phyloP scores from a whole-genome alignment of 73 alveolate species.

The Uronychia setigera region DNA sequence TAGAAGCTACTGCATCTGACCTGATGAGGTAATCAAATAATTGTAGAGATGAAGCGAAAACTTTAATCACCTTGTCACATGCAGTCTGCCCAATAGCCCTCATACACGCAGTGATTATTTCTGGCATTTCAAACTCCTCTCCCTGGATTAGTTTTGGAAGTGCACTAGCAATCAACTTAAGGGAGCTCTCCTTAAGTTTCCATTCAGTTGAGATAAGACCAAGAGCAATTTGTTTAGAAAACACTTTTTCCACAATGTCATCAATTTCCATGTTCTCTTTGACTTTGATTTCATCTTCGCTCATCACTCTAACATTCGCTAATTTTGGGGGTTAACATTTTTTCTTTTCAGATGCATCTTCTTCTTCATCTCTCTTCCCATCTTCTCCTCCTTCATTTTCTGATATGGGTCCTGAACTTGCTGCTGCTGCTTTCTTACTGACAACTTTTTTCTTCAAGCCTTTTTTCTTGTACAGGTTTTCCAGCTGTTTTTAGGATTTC shows the following conservation, averaged over 20 bases:
- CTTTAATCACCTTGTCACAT: conserved; percentile 34
- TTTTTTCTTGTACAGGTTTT: neutral
- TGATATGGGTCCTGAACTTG: conserved; percentile 2
- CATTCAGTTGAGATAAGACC: conserved; percentile 51
- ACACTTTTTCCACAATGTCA: conserved; percentile 33
- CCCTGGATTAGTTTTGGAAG: neutral
- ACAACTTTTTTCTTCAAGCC: neutral
- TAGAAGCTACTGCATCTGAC: conserved; percentile 8
- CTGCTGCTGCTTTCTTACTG: conserved; percentile 13
- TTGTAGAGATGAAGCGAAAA: conserved; percentile 1
- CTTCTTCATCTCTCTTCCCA: conserved; percentile 10
- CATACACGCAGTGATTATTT: conserved; percentile 5
- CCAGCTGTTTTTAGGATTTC: neutral
- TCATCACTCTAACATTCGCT: neutral
- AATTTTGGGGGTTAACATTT: neutral
- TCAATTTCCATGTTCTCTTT: conserved; percentile 50
- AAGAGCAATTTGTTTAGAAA: conserved; percentile 41
- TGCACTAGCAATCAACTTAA: conserved; percentile 38
- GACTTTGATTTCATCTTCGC: conserved; percentile 49
- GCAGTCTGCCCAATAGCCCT: neutral
- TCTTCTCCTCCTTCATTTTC: conserved; percentile 23
- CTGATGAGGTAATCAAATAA: conserved; percentile 4
- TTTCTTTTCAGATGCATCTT: conserved; percentile 33
- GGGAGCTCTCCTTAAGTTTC: conserved; percentile 54
- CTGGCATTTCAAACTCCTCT: neutral